Base-by-base conservation (phyloP, 2,329 filamentous ascomycete species). In the Ophiostoma himal-ulmi region DNA sequence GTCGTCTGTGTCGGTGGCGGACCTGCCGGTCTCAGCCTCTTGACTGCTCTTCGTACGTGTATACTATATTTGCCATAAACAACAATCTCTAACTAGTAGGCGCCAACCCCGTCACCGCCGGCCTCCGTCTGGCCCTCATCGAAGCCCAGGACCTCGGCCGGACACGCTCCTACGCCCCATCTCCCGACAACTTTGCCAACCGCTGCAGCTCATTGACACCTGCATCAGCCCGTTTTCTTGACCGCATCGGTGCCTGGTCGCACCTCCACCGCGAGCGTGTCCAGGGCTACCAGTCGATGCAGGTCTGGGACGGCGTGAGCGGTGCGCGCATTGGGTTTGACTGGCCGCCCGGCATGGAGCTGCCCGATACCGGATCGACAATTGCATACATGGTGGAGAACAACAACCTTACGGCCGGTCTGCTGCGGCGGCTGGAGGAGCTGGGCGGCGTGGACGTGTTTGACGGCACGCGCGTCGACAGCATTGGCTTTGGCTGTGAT, bases 381-480 rank as follows among this genome's bases (percentile, higher is more conserved):
- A 93, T 99, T 74, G 95, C 95, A 11, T 97, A 95, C 78, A 99
- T 99, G 94, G 92, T 89, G 60, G 96, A 99, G 83, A 99, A 98
- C 79, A 80, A 90, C 41, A 98, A 99, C 78, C 84, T 97, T 44
- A 93, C 92, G 2, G 89, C 89, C 0, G 93, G 88, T 0, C 83
- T 99, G 8, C 80, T 97, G 68, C 84, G 84, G 70, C 86, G 91
- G 17, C 84, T 97, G 48, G 83, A 89, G 11, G 86, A 91, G 74
- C 82, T 96, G 1, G 87, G 88, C 1, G 84, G 84, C 3, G 84
- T 94, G 20, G 86, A 89, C 5, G 81, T 95, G 11, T 89, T 94
- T 70, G 92, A 94, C 74, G 88, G 88, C 67, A 89, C 91, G 2
- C 91, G 86, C 69, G 93, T 98, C 36, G 88, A 91, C 74, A 84